These are phyloP conservation scores for Dicorynia guianensis DNA, from an alignment of 306 rosid genomes.

Conservation along the genomic window DNA sequence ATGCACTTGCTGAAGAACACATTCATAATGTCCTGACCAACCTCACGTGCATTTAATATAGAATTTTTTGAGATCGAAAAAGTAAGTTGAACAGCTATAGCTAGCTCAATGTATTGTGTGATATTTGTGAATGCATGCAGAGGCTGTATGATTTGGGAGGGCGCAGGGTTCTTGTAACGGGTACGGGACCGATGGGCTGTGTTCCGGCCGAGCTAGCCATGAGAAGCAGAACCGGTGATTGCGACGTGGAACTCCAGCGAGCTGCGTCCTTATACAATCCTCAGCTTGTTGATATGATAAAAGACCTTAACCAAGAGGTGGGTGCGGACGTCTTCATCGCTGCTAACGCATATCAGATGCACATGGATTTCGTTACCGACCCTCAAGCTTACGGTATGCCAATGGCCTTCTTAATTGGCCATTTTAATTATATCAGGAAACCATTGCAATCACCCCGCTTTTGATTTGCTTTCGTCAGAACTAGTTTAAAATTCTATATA, in stretches of 20 bases:
- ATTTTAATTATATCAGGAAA: too few species aligned
- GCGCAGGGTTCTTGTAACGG: conserved; percentile 71
- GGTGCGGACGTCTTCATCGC: conserved; percentile 61
- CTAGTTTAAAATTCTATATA: too few species aligned
- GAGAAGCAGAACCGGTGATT: conserved; percentile 61
- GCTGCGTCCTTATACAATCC: conserved; percentile 76
- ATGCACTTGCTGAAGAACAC: too few species aligned
- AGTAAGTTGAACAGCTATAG: too few species aligned
- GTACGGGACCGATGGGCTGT: conserved; percentile 83
- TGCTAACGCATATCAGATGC: conserved; percentile 63
- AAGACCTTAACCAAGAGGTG: conserved; percentile 50
- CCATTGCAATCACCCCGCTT: too few species aligned
- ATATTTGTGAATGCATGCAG: conserved; percentile 41
- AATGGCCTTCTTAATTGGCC: too few species aligned
- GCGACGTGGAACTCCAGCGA: conserved; percentile 64
- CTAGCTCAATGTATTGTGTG: too few species aligned
- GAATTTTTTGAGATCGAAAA: too few species aligned
- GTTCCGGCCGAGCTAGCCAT: conserved; percentile 73
- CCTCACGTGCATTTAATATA: too few species aligned
- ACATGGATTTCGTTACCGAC: conserved; percentile 67
- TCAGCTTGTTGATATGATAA: conserved; percentile 58
- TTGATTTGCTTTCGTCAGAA: too few species aligned
- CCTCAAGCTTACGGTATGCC: conserved; percentile 67
- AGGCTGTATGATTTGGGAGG: conserved; percentile 73
- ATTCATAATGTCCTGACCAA: too few species aligned